Conservation (phyloP, 225 moss, liverwort and hornwort genomes). For the Bryoerythrophyllum caledonicum region DNA sequence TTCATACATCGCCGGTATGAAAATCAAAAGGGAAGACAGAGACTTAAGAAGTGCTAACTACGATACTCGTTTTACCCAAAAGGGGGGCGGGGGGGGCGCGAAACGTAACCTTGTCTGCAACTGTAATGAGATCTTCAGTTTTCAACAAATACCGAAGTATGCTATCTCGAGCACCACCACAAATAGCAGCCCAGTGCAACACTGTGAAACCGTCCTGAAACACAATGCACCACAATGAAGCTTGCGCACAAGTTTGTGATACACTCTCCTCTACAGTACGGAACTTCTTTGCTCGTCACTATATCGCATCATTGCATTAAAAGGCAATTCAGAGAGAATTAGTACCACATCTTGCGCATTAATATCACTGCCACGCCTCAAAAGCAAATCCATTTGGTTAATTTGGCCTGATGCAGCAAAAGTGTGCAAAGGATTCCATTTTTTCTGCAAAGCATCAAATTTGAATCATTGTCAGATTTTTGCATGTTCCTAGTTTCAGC, state of each 20-base stretch:
- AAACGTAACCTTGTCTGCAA: slow-evolving; percentile 49
- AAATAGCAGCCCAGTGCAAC: slow-evolving; percentile 76
- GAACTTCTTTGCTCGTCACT: slow-evolving; percentile 6
- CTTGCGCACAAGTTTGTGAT: slow-evolving; percentile 15
- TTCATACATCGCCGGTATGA: slow-evolving; percentile 1
- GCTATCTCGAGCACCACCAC: slow-evolving; percentile 60
- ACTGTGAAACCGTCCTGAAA: slow-evolving; percentile 68
- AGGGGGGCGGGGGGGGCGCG: neutral
- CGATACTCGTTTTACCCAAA: neutral
- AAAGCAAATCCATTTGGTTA: slow-evolving; percentile 65
- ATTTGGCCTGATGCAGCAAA: slow-evolving; percentile 80
- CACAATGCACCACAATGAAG: slow-evolving; percentile 20
- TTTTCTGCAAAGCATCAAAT: slow-evolving; percentile 43
- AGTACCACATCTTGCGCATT: slow-evolving; percentile 59
- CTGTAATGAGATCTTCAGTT: slow-evolving; percentile 50
- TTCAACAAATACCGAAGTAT: slow-evolving; percentile 68
- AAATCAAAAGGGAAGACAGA: neutral
- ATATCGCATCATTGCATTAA: neutral
- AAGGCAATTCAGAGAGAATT: neutral
- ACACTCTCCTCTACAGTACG: neutral
- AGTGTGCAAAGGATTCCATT: slow-evolving; percentile 90
- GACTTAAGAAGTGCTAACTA: neutral
- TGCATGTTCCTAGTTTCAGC: slow-evolving; percentile 8
- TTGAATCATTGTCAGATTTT: slow-evolving; percentile 14
- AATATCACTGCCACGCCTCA: slow-evolving; percentile 64